phyloP scores from a whole-genome alignment of 1,139 yeast species.

The Suhomyces taliae region DNA sequence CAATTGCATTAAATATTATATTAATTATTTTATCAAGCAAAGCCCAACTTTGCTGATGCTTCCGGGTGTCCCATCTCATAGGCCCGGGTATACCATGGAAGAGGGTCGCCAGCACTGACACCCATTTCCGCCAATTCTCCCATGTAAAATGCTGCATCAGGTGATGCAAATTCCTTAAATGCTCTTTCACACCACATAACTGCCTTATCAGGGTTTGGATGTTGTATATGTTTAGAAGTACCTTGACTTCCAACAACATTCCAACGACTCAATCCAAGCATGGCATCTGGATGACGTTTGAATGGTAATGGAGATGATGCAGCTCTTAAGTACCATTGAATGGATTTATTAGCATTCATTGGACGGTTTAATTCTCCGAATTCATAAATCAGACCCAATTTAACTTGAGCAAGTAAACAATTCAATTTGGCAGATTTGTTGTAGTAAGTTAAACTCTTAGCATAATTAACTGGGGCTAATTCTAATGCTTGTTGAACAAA shows the following conservation, averaged over 20 bases:
- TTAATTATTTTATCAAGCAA: conserved; percentile 4
- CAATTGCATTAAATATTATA: conserved; percentile 7
- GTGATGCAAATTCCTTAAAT: conserved; percentile 66
- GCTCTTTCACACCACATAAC: conserved; percentile 89
- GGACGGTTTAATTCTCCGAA: conserved; percentile 73
- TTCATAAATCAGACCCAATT: conserved; percentile 85
- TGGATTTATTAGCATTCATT: conserved; percentile 68
- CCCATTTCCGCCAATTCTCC: conserved; percentile 85
- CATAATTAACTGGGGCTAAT: conserved; percentile 49
- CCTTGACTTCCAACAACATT: conserved; percentile 79
- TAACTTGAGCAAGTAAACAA: conserved; percentile 80
- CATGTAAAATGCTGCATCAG: conserved; percentile 81
- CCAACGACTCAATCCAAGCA: conserved; percentile 92
- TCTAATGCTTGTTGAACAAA: conserved; percentile 37
- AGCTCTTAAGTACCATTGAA: conserved; percentile 88
- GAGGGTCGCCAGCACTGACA: conserved; percentile 26
- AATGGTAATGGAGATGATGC: conserved; percentile 54
- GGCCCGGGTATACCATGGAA: conserved; percentile 16
- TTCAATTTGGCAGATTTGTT: conserved; percentile 75
- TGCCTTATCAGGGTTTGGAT: conserved; percentile 74
- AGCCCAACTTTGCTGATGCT: conserved; percentile 17
- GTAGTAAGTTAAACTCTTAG: conserved; percentile 68
- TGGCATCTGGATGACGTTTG: conserved; percentile 80
- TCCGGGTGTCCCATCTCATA: conserved; percentile 17
- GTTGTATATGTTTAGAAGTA: conserved; percentile 48